phyloP scores from a whole-genome alignment of 108 stramenopile species.

The Mayamaea pseudoterrestris region DNA sequence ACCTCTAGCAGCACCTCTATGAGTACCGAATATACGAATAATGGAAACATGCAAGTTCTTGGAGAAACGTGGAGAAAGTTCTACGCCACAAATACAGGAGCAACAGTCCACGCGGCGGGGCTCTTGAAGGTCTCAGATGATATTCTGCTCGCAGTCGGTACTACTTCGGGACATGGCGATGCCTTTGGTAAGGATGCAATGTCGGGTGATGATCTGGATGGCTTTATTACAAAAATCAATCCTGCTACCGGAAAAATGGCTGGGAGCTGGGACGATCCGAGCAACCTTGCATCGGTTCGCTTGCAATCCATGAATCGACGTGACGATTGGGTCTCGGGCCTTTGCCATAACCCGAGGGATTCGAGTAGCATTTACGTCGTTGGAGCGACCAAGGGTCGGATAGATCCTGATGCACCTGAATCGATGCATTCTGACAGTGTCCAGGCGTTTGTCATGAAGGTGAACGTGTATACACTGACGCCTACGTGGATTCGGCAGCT shows the following conservation, averaged over 20 bases:
- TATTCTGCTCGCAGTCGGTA: conserved; percentile 25
- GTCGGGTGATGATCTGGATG: conserved; percentile 20
- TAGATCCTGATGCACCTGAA: conserved; percentile 19
- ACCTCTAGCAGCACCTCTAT: not conserved
- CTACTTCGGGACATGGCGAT: conserved; percentile 12
- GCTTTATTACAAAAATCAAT: conserved; percentile 28
- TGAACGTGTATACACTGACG: conserved; percentile 12
- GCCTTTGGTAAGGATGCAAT: not conserved
- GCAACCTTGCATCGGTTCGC: not conserved
- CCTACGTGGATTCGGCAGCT: conserved; percentile 19
- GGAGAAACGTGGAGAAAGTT: not conserved
- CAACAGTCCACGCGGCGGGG: not conserved
- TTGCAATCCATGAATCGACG: conserved; percentile 8
- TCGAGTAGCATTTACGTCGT: conserved; percentile 21
- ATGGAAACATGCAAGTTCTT: not conserved
- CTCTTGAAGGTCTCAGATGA: not conserved
- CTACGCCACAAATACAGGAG: not conserved
- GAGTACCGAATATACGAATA: not conserved
- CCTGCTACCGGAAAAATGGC: not conserved
- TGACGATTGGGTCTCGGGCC: conserved; percentile 19
- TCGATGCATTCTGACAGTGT: not conserved
- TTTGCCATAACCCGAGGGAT: conserved; percentile 20
- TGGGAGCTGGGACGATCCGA: not conserved
- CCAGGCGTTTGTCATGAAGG: conserved; percentile 24
- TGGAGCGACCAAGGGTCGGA: conserved; percentile 20